These are phyloP conservation scores for Leptodontidium sp. DNA, from an alignment of 2,329 filamentous ascomycete species.

Conservation along the genomic window DNA sequence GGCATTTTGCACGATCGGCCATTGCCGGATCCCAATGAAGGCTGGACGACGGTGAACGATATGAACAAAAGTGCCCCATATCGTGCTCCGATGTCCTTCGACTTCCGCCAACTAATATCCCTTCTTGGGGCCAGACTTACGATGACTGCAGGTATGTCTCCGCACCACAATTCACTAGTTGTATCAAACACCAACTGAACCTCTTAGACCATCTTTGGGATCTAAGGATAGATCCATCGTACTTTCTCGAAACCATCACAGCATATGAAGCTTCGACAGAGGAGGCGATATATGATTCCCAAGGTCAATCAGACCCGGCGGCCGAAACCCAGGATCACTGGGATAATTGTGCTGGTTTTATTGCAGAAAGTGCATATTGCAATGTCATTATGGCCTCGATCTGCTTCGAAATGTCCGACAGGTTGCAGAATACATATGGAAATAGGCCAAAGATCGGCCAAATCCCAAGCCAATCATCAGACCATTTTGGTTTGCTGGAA, in stretches of 20 bases:
- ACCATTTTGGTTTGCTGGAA: background rate
- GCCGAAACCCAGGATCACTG: background rate
- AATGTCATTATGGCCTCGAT: slow-evolving; percentile 9
- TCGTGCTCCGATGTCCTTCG: background rate
- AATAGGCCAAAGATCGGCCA: background rate
- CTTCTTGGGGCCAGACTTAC: slow-evolving; percentile 1
- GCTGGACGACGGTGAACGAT: slow-evolving; percentile 1
- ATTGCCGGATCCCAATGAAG: background rate
- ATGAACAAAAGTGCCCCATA: background rate
- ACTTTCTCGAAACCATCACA: slow-evolving; percentile 7
- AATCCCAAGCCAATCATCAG: background rate
- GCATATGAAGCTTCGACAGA: background rate
- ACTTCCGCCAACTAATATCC: background rate
- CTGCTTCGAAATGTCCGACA: background rate
- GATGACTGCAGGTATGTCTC: background rate
- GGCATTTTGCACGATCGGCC: background rate
- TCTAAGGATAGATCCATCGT: slow-evolving; percentile 2
- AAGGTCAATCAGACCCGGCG: background rate
- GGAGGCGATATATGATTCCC: background rate
- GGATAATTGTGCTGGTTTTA: background rate
- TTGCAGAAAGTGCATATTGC: background rate
- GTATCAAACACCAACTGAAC: background rate
- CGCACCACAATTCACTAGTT: background rate
- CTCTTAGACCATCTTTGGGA: slow-evolving; percentile 13
- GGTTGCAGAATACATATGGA: background rate